Base-by-base conservation (phyloP, 345 rosid genomes). In the Camelina sativa region DNA sequence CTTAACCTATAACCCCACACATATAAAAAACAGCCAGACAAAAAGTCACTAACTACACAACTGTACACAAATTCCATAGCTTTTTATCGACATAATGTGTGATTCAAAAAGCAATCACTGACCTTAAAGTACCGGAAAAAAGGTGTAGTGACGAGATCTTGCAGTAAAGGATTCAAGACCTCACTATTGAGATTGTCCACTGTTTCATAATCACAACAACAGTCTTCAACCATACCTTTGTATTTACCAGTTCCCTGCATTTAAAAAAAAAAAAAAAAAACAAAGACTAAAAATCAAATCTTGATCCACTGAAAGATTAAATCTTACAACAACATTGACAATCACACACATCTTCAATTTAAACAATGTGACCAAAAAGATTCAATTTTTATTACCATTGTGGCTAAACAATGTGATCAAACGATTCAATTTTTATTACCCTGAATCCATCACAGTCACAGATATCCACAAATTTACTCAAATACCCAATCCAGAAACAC, bases 41-140 rank as follows among this genome's bases (percentile, higher is more conserved):
- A n/a, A 34, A 37, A 34, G 19, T 65, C 44, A 68, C 64, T 13
- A 23, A 51, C 60, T 47, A 16, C 52, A 35, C 28, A 17, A 52
- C 11, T 16, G 20, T n/a, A 16, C 52, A 53, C 55, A 47, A 23
- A 19, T 10, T 20, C 5, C 35, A n/a, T 3, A 37, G 8, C 1
- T 11, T 11, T 3, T 23, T 30, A 6, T 11, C 11, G 46, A 69
- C 23, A 47, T 60, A 34, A 56, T 34, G 6, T 34, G 6, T 2
- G 35, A 60, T 43, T 41, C 13, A 28, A 10, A 30, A 51, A 59
- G 53, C 48, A 34, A 28, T 5, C 65, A 70, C 86, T 61, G 65
- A 95, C 99, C 99, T 96, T 92, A 70, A 85, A 96, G 80, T 96
- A 96, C 17, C 98, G 87, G 51, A 88, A 91, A 76, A 96, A 96